A percentile compares a stretch with the other conserved stretches of the same genome.
These are phyloP conservation scores for Candida argentea DNA, from an alignment of 805 yeast species.

Conservation along the genomic window DNA sequence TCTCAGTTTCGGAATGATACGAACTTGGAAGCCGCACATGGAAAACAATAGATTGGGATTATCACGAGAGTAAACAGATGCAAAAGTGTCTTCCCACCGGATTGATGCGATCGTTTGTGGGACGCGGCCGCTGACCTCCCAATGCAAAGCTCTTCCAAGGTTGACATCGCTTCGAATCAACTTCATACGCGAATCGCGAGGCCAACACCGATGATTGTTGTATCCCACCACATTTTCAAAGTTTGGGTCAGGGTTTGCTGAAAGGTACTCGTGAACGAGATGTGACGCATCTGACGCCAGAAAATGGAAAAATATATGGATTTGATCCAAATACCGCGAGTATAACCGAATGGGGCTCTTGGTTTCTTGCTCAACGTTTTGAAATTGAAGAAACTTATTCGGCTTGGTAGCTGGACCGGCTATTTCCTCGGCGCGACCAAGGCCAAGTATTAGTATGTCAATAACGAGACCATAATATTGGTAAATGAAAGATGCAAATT, in stretches of 20 bases:
- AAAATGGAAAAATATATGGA: constrained; percentile 73
- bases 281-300: constrained; percentile 64
- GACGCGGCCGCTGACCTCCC: constrained; percentile 77
- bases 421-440: constrained; percentile 76
- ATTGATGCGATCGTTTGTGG: constrained; percentile 67
- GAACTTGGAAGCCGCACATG: constrained; percentile 92
- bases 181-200: constrained; percentile 84
- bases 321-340: constrained; percentile 72
- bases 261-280: constrained; percentile 60
- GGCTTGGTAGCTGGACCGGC: constrained; percentile 73
- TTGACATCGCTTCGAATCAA: constrained; percentile 86
- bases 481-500: constrained; percentile 78
- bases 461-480: constrained; percentile 85
- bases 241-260: constrained; percentile 89
- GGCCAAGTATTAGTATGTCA: constrained; percentile 75
- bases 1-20: constrained; percentile 72
- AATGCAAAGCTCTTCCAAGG: constrained; percentile 81
- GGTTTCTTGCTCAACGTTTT: constrained; percentile 45
- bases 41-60: constrained; percentile 83
- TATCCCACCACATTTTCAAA: constrained; percentile 80
- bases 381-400: constrained; percentile 69
- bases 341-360: constrained; percentile 73
- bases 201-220: constrained; percentile 90
- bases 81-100: constrained; percentile 71
- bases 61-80: constrained; percentile 83